These are phyloP conservation scores for Solanum ossicruentum DNA, from an alignment of 257 asterid genomes.

Conservation along the genomic window DNA sequence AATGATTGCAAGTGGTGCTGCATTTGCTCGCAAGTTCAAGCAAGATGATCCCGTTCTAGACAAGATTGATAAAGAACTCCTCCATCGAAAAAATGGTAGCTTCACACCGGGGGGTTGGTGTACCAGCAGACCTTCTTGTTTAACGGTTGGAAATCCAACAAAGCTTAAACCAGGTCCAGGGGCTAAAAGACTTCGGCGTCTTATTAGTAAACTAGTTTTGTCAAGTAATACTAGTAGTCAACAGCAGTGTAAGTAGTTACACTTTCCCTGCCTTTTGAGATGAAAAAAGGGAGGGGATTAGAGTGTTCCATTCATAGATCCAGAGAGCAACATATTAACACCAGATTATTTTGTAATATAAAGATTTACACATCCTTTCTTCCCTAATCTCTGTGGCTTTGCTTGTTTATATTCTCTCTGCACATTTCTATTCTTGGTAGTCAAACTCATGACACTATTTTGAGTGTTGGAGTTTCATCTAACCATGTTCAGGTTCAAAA, in stretches of 20 bases:
- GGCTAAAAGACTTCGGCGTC: conserved; percentile 53
- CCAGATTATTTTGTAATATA: neutral
- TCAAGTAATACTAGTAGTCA: conserved; percentile 15
- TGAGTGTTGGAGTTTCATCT: neutral
- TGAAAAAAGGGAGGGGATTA: neutral
- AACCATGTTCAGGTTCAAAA: neutral
- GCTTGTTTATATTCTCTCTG: neutral
- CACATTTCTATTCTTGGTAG: neutral
- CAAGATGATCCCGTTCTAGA: conserved; percentile 41
- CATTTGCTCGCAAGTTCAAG: conserved; percentile 88
- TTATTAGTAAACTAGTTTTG: conserved; percentile 29
- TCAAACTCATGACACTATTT: neutral
- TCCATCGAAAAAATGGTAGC: conserved; percentile 42
- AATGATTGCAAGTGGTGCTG: conserved; percentile 60
- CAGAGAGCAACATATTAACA: neutral
- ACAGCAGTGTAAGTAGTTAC: conserved; percentile 48
- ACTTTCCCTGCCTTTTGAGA: conserved; percentile 9
- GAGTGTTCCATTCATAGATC: neutral
- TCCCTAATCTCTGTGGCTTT: neutral
- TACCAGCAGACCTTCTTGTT: conserved; percentile 53
- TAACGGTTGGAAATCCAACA: conserved; percentile 44
- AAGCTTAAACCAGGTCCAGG: conserved; percentile 65
- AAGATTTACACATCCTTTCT: neutral
- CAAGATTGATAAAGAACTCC: conserved; percentile 54
- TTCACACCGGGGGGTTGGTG: conserved; percentile 97